Base-by-base conservation (phyloP, 2,329 filamentous ascomycete genomes). In the Drechslerella dactyloides region DNA sequence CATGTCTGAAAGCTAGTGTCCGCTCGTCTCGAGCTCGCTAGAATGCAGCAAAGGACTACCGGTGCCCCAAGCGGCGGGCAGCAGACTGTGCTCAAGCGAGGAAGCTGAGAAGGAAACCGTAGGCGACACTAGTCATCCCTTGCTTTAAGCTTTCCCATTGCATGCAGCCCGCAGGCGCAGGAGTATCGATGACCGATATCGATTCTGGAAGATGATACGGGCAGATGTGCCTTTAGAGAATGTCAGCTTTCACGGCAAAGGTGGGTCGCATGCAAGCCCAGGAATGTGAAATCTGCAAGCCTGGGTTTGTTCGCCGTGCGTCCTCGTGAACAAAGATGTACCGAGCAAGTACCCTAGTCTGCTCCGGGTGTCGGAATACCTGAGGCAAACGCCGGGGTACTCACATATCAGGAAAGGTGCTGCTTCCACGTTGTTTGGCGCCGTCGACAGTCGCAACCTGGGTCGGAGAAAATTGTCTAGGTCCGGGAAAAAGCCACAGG, bases 71-170 rank as follows among this genome's bases (percentile, higher is more conserved):
- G 52, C 33, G 27, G 52, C 58, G 48, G 54, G 53, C 37, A 40
- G 44, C n/a, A 56, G 40, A 63, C 54, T 53, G 65, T 58, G 52
- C 63, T 63, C 65, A 53, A 46, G 19, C 27, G 23, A 7, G 17
- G 15, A 40, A 8, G 21, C 13, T 35, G 21, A 17, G 30, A 11
- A 40, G 37, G 37, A 40, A 70, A 54, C 17, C 21, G 51, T 46
- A 50, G 35, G 48, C 53, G 40, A 63, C 65, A 30, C 65, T 55
- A 63, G n/a, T 50, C 17, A 40, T 46, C 65, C 65, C 65, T 70
- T 70, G 65, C 65, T 63, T 70, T 48, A 19, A 33, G 37, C 54
- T 62, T 59, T 63, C 24, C 65, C 40, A 19, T 56, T 61, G 57
- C 57, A 53, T 56, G 21, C 19, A 5, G 37, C 37, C 37, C 5